phyloP scores from a whole-genome alignment of 1,284 basidiomycete genomes.

The Ustilago hordei region DNA sequence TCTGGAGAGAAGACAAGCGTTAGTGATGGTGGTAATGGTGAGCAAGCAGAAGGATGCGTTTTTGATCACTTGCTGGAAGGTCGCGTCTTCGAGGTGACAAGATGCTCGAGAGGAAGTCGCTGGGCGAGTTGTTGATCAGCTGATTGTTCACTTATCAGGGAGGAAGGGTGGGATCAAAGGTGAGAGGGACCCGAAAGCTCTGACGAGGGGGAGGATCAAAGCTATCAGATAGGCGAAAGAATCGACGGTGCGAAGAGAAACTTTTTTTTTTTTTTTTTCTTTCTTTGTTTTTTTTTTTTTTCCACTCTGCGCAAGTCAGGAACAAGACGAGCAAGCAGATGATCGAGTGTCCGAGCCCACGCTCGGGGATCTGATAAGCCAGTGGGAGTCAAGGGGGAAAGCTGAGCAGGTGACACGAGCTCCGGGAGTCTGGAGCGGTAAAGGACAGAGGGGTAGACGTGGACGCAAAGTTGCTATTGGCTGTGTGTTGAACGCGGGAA shows the following conservation, averaged over 20 bases:
- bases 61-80: background rate
- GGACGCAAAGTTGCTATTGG: conserved; percentile 6
- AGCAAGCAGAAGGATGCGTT: background rate
- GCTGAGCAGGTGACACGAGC: background rate
- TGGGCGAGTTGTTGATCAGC: background rate
- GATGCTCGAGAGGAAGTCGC: background rate
- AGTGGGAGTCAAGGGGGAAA: background rate
- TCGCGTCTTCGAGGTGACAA: background rate
- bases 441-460: conserved; percentile 6
- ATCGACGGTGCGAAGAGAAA: conserved; percentile 3
- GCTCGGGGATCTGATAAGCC: conserved; percentile 17
- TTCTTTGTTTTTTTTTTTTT: background rate
- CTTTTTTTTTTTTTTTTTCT: background rate
- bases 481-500: background rate
- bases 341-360: background rate
- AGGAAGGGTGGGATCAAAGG: background rate
- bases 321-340: background rate
- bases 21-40: background rate
- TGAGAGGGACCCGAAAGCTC: background rate
- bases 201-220: background rate
- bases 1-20: background rate
- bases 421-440: too few species aligned
- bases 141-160: conserved; percentile 7
- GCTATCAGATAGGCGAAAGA: conserved; percentile 17
- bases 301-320: background rate